Conservation (phyloP, 257 asterid genomes). For the Henckelia pumila region DNA sequence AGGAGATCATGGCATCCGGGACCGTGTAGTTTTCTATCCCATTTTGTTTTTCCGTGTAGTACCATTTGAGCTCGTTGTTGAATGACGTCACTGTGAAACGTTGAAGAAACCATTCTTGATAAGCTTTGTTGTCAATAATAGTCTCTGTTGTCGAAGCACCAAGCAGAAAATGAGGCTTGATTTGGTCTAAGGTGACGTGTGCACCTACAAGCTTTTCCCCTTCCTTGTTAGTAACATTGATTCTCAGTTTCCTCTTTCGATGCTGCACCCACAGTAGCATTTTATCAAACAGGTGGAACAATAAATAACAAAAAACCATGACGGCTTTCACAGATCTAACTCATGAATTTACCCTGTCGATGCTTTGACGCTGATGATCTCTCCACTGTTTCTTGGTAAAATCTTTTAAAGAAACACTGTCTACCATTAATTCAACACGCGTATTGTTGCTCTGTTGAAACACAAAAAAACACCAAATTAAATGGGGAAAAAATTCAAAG, state of each 20-base stretch:
- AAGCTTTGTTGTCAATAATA: constrained; percentile 34
- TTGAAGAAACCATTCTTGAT: constrained; percentile 45
- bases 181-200: constrained; percentile 35
- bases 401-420: constrained; percentile 44
- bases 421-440: constrained; percentile 42
- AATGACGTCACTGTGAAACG: constrained; percentile 49
- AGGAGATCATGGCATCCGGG: constrained; percentile 51
- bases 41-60: constrained; percentile 30
- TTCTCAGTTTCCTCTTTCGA: constrained; percentile 33
- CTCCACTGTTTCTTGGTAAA: constrained; percentile 44
- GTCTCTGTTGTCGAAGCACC: constrained; percentile 39
- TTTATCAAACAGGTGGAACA: background rate
- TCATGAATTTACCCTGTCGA: constrained; percentile 28
- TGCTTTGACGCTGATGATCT: constrained; percentile 32
- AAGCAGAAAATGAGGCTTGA: constrained; percentile 34
- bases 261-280: constrained; percentile 21
- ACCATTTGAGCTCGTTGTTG: constrained; percentile 65
- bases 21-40: constrained; percentile 44
- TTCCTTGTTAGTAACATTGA: constrained; percentile 29
- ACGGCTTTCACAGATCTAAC: background rate
- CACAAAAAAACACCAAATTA: background rate
- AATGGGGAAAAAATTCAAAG: background rate
- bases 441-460: constrained; percentile 32
- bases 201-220: constrained; percentile 40
- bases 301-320: background rate